These are phyloP conservation scores for Thraustochytrium sp. DNA, from an alignment of 352 stramenopile genomes.

Conservation along the genomic window DNA sequence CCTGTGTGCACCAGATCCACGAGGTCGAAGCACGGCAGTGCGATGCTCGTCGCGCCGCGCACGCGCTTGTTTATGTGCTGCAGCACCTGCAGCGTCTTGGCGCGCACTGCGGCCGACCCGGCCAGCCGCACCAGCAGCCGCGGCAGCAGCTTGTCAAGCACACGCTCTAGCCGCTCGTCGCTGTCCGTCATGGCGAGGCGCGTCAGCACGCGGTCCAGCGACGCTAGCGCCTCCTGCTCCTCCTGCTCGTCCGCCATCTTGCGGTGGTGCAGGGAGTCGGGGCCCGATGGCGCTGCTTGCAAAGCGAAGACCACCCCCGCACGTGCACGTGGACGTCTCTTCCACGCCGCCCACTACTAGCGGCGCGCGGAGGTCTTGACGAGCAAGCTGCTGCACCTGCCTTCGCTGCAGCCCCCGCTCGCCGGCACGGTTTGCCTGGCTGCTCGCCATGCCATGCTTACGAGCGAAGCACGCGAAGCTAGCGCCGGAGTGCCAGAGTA, in stretches of 20 bases:
- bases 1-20: neutral
- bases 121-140: neutral
- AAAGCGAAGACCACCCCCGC: too few species aligned
- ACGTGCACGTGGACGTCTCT: too few species aligned
- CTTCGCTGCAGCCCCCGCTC: too few species aligned
- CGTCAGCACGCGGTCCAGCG: slow-evolving; percentile 26
- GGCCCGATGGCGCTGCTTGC: too few species aligned
- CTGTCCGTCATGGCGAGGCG: slow-evolving; percentile 6
- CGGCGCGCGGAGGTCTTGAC: too few species aligned
- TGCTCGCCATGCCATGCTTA: too few species aligned
- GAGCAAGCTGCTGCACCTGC: too few species aligned
- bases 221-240: neutral
- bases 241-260: neutral
- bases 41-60: neutral
- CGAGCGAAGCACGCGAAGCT: too few species aligned
- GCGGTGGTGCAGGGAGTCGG: too few species aligned
- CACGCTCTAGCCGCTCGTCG: neutral
- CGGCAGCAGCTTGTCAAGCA: slow-evolving; percentile 32
- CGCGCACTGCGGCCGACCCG: neutral
- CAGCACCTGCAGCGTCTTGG: slow-evolving; percentile 37
- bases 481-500: too few species aligned
- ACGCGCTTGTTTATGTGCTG: slow-evolving; percentile 43
- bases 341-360: too few species aligned
- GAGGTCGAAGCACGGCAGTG: slow-evolving; percentile 38
- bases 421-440: too few species aligned